A percentile compares a stretch with the other conserved stretches of the same genome.
Conservation (phyloP, 371 early-diverging fungal species). For the Actinomortierella ambigua region DNA sequence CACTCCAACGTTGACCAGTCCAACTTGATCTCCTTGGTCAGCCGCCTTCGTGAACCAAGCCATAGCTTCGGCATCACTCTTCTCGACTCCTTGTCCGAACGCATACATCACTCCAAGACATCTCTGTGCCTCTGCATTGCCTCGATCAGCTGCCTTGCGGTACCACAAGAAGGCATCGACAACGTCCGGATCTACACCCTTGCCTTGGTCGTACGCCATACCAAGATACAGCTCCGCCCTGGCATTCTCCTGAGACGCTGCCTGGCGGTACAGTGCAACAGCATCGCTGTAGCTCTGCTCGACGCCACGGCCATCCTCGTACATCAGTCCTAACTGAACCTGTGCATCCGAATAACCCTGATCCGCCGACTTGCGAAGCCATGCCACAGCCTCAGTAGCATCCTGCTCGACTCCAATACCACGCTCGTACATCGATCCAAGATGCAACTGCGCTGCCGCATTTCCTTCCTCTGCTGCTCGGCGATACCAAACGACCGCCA, state of each 20-base stretch:
- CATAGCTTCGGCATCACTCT: conserved; percentile 69
- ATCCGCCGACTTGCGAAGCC: conserved; percentile 73
- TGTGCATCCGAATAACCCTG: conserved; percentile 83
- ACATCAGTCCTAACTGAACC: conserved; percentile 78
- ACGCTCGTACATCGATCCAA: conserved; percentile 85
- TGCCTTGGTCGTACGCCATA: conserved; percentile 85
- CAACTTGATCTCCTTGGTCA: conserved; percentile 73
- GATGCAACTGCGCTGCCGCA: conserved; percentile 80
- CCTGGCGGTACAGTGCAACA: conserved; percentile 73
- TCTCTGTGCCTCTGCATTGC: conserved; percentile 83
- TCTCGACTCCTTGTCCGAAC: conserved; percentile 70
- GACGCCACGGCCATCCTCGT: conserved; percentile 85
- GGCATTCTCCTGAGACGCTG: conserved; percentile 63
- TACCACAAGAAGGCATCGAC: conserved; percentile 78
- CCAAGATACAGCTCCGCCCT: conserved; percentile 79
- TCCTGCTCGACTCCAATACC: conserved; percentile 77
- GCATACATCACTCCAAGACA: conserved; percentile 80
- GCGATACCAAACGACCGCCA: conserved; percentile 75
- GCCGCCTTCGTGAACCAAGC: conserved; percentile 81
- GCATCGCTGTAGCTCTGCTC: conserved; percentile 62
- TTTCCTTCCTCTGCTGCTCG: conserved; percentile 66
- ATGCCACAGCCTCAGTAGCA: conserved; percentile 65
- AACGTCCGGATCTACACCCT: conserved; percentile 71
- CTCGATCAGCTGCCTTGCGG: conserved; percentile 68
- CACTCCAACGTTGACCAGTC: conserved; percentile 67